Conservation (phyloP, 345 rosid species). For the Anastatica hierochuntica region DNA sequence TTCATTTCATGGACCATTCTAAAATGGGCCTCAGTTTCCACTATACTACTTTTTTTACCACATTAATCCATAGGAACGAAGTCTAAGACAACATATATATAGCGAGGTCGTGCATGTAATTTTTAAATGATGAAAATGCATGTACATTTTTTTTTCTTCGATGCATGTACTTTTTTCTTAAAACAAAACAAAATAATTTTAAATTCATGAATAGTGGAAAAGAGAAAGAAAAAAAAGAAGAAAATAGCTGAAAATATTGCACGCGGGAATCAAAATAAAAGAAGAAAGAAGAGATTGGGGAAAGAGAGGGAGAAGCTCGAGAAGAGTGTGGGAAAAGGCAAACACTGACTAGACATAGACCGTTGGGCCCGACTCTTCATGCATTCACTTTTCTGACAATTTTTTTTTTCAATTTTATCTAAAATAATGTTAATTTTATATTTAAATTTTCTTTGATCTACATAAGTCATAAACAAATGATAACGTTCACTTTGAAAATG, state of each 20-base stretch:
- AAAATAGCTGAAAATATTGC: background rate
- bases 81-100: too few relatives aligned
- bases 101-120: too few relatives aligned
- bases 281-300: constrained; percentile 6
- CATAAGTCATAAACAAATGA: background rate
- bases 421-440: too few relatives aligned
- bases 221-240: too few relatives aligned
- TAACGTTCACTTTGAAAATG: constrained; percentile 5
- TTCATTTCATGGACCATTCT: too few relatives aligned
- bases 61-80: too few relatives aligned
- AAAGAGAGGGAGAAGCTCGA: constrained; percentile 22
- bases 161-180: background rate
- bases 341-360: constrained; percentile 25
- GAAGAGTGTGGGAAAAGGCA: constrained; percentile 23
- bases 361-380: constrained; percentile 28
- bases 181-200: background rate
- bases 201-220: background rate
- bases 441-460: background rate
- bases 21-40: too few relatives aligned
- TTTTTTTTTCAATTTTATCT: background rate
- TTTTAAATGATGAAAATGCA: too few relatives aligned
- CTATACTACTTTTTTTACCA: too few relatives aligned
- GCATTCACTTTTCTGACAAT: constrained; percentile 25
- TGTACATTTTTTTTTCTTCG: background rate
- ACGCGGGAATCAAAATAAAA: constrained; percentile 8